These are phyloP conservation scores for Cucurbitaria berberidis DNA, from an alignment of 2,329 filamentous ascomycete species.

Conservation along the genomic window DNA sequence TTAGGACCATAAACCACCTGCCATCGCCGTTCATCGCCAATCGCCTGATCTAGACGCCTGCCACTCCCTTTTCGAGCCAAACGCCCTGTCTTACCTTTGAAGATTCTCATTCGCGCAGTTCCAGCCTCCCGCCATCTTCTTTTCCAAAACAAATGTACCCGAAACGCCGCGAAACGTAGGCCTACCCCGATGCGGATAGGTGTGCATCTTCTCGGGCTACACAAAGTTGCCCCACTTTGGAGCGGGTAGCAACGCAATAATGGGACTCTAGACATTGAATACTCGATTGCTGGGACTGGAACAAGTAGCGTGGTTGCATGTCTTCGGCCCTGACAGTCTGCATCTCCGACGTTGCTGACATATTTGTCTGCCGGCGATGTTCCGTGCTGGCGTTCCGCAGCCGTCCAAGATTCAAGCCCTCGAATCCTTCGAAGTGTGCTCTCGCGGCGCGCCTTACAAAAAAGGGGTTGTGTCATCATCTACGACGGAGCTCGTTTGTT, in stretches of 20 bases:
- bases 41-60: no score
- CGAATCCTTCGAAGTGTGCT: no score
- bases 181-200: background rate
- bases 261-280: background rate
- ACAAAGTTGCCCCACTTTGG: background rate
- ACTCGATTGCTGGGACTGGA: background rate
- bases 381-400: no score
- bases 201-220: background rate
- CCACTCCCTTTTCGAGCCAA: background rate
- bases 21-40: no score
- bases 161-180: background rate
- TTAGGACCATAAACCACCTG: no score
- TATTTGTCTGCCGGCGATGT: no score
- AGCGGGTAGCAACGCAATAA: background rate
- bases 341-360: no score
- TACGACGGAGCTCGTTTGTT: no score
- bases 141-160: background rate
- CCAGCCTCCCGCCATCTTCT: background rate
- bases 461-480: no score
- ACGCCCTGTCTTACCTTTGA: background rate
- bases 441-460: no score
- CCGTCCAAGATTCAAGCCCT: no score
- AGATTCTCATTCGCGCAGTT: conserved; percentile 4
- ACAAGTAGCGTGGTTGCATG: background rate
- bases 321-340: no score